Conservation (phyloP, 768 basidiomycete species). For the Tephrocybe sp. region DNA sequence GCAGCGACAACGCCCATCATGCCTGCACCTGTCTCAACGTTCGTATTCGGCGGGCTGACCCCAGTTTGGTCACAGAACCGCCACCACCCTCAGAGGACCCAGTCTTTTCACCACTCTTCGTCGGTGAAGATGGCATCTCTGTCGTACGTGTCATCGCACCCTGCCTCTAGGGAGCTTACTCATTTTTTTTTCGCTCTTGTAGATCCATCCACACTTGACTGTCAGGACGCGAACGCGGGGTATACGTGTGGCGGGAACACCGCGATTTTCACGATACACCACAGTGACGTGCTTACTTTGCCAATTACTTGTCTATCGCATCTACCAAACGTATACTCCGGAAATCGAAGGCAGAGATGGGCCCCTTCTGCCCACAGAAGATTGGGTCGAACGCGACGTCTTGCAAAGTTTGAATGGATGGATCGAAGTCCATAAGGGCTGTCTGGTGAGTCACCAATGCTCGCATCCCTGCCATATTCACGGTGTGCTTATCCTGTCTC, state of each 20-base stretch:
- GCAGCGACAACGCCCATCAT: conserved; percentile 28
- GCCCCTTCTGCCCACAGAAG: conserved; percentile 65
- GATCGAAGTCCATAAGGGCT: conserved; percentile 67
- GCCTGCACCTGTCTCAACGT: conserved; percentile 76
- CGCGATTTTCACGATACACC: conserved; percentile 56
- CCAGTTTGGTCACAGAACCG: conserved; percentile 30
- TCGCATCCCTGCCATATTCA: conserved; percentile 8
- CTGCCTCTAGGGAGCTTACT: conserved; percentile 3
- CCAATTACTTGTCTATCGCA: conserved; percentile 63
- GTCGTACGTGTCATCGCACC: conserved; percentile 45
- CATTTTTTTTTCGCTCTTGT: conserved; percentile 13
- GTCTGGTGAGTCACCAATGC: conserved; percentile 53
- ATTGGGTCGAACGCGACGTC: conserved; percentile 74
- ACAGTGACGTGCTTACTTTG: conserved; percentile 71
- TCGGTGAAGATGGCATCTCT: conserved; percentile 63
- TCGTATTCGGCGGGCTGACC: conserved; percentile 42
- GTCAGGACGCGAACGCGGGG: conserved; percentile 56
- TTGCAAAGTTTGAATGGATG: conserved; percentile 68
- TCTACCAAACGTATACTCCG: conserved; percentile 53
- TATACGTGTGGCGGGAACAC: conserved; percentile 38
- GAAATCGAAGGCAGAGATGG: conserved; percentile 63
- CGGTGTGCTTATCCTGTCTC: conserved; percentile 9
- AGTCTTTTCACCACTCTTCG: conserved; percentile 54
- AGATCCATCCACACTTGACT: conserved; percentile 72
- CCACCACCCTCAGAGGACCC: conserved; percentile 34